Conservation (phyloP, 495 filamentous ascomycete genomes). For the Lentithecium fluviatile region DNA sequence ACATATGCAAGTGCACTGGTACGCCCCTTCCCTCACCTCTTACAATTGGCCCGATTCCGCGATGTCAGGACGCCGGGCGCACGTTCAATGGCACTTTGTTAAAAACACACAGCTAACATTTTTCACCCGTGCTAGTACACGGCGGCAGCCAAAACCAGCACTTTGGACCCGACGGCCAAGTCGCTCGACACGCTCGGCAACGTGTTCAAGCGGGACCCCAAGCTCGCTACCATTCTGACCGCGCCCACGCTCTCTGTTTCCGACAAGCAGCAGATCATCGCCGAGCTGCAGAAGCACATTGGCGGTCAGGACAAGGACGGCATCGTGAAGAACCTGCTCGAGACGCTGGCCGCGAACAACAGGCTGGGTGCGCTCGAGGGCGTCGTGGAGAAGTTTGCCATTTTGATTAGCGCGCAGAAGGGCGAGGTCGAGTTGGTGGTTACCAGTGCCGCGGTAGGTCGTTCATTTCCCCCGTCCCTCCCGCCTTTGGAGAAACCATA, state of each 20-base stretch:
- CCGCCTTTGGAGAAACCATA: too few species aligned
- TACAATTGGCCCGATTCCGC: slow-evolving; percentile 1
- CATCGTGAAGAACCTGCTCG: slow-evolving; percentile 90
- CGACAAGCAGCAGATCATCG: slow-evolving; percentile 82
- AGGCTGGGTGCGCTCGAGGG: slow-evolving; percentile 76
- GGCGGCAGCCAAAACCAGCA: slow-evolving; percentile 79
- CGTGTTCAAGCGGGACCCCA: slow-evolving; percentile 74
- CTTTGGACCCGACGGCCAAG: slow-evolving; percentile 78
- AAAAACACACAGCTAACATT: slow-evolving; percentile 9
- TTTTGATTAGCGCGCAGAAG: slow-evolving; percentile 81
- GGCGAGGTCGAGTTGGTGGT: slow-evolving; percentile 92
- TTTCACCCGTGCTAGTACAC: slow-evolving; percentile 69
- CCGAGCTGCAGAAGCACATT: slow-evolving; percentile 77
- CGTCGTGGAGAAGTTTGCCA: slow-evolving; percentile 82
- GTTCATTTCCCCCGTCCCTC: not conserved
- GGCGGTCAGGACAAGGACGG: slow-evolving; percentile 68
- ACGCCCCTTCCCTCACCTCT: slow-evolving; percentile 49
- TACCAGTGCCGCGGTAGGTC: slow-evolving; percentile 80
- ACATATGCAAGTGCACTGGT: slow-evolving; percentile 98
- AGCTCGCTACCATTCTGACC: slow-evolving; percentile 70
- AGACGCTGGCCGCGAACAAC: slow-evolving; percentile 92
- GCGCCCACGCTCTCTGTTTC: slow-evolving; percentile 72
- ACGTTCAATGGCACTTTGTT: slow-evolving; percentile 11
- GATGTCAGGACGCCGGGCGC: slow-evolving; percentile 8
- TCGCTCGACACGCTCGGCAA: slow-evolving; percentile 68